Base-by-base conservation (phyloP, 2,329 filamentous ascomycete genomes). In the Salinomyces thailandicus region DNA sequence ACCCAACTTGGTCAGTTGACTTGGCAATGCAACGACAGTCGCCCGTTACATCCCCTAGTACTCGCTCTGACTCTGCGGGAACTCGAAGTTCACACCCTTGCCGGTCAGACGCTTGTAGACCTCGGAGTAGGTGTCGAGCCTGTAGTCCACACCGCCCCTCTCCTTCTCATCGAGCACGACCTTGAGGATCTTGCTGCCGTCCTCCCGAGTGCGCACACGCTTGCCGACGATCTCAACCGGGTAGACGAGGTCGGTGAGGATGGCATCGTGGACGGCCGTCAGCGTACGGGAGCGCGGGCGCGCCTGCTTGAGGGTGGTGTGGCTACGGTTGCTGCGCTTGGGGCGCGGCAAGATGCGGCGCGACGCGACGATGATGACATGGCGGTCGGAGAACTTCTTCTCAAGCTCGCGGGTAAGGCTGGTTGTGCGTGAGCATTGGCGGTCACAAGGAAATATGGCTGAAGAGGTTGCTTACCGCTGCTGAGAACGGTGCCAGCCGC, bases 381-480 rank as follows among this genome's bases (percentile, higher is more conserved):
- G 91, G 72, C 91, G 91, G 79, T 98, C 91, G 52, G 91, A 96
- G 85, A 98, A 98, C 77, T 98, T 98, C 86, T 98, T 98, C 83
- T 98, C 91, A 65, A 98, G 87, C 79, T 98, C 91, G 73, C 91
- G 91, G 71, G 91, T 98, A 65, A 98, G 81, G 66, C 89, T 96
- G 48, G 5, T 11, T 9, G 8, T 18, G 18, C 7, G 11, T 49
- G 31, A 48, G 44, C 41, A 31, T 29, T 18, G 11, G 29, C 43
- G 18, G 14, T 35, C 5, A 3, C 8, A 12, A 24, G 3, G 18
- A 26, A n/a, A n/a, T 26, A 3, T 6, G 15, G 19, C 5, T 1
- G 17, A 26, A 22, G 30, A 49, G 29, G 22, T 19, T 27, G 69
- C 81, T 71, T 87, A 96, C 89, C 91, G 87, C 77, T 96, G 91